Base-by-base conservation (phyloP, 805 yeast species). In the Candida xiaguanensis region DNA sequence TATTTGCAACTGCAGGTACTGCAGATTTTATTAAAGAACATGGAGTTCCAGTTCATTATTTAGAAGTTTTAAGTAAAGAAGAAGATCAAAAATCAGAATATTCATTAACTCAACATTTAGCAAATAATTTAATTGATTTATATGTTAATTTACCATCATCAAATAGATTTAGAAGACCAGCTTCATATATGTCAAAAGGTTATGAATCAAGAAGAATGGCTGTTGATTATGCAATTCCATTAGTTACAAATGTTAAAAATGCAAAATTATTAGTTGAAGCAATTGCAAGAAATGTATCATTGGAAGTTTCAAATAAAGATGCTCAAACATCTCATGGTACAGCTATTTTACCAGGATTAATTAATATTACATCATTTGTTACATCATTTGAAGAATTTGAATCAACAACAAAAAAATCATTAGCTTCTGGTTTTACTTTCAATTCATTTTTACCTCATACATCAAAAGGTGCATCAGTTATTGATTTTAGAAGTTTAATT, bases 161-260 rank as follows among this genome's bases (percentile, higher is more conserved):
- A 34, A 93, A 93, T 76, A 78, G 96, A 61, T 93, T 87, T 81
- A 85, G 99, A 64, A 87, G 99, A 68, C 99, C 99, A 45, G 97
- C 99, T 40, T 85, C 91, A 46, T 93, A 93, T 70, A 88, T 93
- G 75, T 87, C 96, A 20, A 89, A 86, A 71, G 99, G 99, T 63
- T 93, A 93, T 76, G 82, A 79, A 65, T 87, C 98, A 33, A 95
- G 99, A 77, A 93, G 99, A 75, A 86, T 93, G 98, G 99, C 99
- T 51, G 97, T 93, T 50, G 99, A 93, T 68, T 95, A 86, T 63
- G 90, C 97, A 38, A 89, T 93, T 59, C 99, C 99, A 37, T 75
- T 93, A 62, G 96, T 93, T 36, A 93, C 99, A 49, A 93, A 93
- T 59, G 98, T 93, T 51, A 93, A 93, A 70, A 83, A 90, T 74